Percentiles rank a stretch among this genome's conserved stretches.
These are phyloP conservation scores for Candida arabinofermentans DNA, from an alignment of 805 yeast species.

Conservation along the genomic window DNA sequence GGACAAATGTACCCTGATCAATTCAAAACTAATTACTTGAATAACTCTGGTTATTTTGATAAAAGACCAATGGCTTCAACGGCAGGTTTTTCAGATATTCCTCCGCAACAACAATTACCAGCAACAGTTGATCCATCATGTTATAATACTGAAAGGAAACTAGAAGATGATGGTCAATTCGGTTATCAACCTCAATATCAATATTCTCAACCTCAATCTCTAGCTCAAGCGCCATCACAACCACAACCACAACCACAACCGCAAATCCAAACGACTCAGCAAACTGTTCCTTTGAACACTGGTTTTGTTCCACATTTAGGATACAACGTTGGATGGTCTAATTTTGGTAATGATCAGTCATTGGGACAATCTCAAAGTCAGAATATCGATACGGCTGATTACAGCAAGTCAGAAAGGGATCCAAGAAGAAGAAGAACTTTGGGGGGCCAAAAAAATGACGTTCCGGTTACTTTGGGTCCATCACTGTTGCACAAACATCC, in stretches of 20 bases:
- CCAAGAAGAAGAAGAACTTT: neutral
- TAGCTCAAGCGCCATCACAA: neutral
- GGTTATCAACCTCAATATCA: conserved; percentile 7
- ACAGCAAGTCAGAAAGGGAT: neutral
- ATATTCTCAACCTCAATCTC: conserved; percentile 3
- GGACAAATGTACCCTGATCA: no score
- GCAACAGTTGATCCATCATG: conserved; percentile 3
- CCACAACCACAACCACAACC: no score
- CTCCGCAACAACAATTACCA: neutral
- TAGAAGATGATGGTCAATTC: conserved; percentile 12
- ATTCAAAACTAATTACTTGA: no score
- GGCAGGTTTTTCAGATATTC: neutral
- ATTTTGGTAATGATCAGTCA: neutral
- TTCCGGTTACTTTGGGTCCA: neutral
- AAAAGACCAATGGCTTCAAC: neutral
- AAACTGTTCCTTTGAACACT: no score
- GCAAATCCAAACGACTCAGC: no score
- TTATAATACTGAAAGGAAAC: conserved; percentile 4
- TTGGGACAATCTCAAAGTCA: neutral
- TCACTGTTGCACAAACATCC: neutral
- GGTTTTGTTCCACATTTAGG: no score
- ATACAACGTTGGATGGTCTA: neutral
- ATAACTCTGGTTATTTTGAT: neutral
- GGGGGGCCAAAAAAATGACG: neutral
- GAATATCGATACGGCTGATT: neutral